A percentile compares a stretch with the other conserved stretches of the same genome.
These are phyloP conservation scores for Draba incana DNA, from an alignment of 345 rosid species.

Conservation along the genomic window DNA sequence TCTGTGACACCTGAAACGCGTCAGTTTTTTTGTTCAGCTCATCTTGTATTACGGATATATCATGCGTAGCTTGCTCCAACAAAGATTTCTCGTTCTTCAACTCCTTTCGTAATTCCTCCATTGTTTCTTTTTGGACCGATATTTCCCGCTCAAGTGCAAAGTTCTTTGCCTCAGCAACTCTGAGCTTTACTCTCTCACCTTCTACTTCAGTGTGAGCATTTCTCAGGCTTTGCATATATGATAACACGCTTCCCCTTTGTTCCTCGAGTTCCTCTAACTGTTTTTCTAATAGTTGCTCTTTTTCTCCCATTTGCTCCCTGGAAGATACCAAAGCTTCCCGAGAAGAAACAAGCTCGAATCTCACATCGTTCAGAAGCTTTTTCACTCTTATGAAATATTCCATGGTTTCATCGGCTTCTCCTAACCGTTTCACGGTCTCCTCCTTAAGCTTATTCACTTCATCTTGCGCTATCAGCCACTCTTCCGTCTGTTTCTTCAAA, in stretches of 20 bases:
- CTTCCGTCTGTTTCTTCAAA: slow-evolving; percentile 68
- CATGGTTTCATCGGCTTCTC: slow-evolving; percentile 57
- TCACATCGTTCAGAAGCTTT: slow-evolving; percentile 69
- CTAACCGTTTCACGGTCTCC: slow-evolving; percentile 47
- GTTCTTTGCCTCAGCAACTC: slow-evolving; percentile 67
- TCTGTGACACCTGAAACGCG: slow-evolving; percentile 57
- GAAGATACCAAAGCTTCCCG: slow-evolving; percentile 70
- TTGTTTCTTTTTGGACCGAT: slow-evolving; percentile 51
- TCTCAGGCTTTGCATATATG: slow-evolving; percentile 67
- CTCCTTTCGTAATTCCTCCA: slow-evolving; percentile 56
- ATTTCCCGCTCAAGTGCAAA: slow-evolving; percentile 64
- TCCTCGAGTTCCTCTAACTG: slow-evolving; percentile 66
- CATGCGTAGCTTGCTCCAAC: slow-evolving; percentile 60
- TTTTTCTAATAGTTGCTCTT: slow-evolving; percentile 51
- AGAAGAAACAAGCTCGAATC: slow-evolving; percentile 70
- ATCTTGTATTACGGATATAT: slow-evolving; percentile 50
- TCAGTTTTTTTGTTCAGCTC: slow-evolving; percentile 56
- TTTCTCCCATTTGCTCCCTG: slow-evolving; percentile 65
- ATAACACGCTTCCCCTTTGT: slow-evolving; percentile 56
- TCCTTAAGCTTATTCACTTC: slow-evolving; percentile 61
- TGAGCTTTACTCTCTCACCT: slow-evolving; percentile 68
- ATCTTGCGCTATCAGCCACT: slow-evolving; percentile 71
- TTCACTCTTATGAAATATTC: slow-evolving; percentile 70
- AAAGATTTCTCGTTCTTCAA: slow-evolving; percentile 57
- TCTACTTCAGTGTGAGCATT: slow-evolving; percentile 74